Evolutionary conservation across 176 grass and related monocot genomes (phyloP).

Genomic region (Aegilops umbellulata): DNA sequence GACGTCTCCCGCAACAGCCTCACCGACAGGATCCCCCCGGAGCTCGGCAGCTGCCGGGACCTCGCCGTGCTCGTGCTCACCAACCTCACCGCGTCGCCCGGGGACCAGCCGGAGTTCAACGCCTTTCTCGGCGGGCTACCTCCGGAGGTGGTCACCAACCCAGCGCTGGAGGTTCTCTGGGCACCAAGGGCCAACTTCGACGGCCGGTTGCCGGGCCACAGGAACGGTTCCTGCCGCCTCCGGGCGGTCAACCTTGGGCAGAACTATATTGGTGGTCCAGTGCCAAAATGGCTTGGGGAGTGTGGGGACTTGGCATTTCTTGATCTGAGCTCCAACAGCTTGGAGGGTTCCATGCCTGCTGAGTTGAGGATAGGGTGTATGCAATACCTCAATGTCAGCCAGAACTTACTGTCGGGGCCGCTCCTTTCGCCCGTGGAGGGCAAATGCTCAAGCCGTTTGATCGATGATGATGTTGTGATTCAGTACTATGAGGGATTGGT

Average conservation of each 20-base stretch:
- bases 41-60: conserved; percentile 45
- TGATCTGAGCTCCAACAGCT: conserved; percentile 66
- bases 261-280: conserved; percentile 42
- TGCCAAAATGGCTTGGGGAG: conserved; percentile 47
- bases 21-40: conserved; percentile 50
- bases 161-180: conserved; percentile 59
- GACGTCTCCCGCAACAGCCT: conserved; percentile 75
- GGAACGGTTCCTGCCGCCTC: conserved; percentile 51
- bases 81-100: conserved; percentile 23
- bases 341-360: conserved; percentile 43
- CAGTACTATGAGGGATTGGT: conserved; percentile 43
- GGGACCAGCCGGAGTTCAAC: conserved; percentile 57
- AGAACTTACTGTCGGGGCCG: conserved; percentile 44
- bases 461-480: conserved; percentile 16
- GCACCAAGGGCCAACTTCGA: conserved; percentile 58
- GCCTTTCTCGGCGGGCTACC: conserved; percentile 50
- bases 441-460: conserved; percentile 21
- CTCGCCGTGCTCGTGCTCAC: conserved; percentile 67
- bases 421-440: neutral
- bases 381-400: conserved; percentile 55
- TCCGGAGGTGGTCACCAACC: conserved; percentile 40
- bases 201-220: conserved; percentile 27
- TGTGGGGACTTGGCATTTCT: conserved; percentile 49
- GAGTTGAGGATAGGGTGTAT: conserved; percentile 42
- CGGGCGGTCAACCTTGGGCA: conserved; percentile 56